These are phyloP conservation scores for Mycena metata DNA, from an alignment of 768 basidiomycete genomes.

Conservation along the genomic window DNA sequence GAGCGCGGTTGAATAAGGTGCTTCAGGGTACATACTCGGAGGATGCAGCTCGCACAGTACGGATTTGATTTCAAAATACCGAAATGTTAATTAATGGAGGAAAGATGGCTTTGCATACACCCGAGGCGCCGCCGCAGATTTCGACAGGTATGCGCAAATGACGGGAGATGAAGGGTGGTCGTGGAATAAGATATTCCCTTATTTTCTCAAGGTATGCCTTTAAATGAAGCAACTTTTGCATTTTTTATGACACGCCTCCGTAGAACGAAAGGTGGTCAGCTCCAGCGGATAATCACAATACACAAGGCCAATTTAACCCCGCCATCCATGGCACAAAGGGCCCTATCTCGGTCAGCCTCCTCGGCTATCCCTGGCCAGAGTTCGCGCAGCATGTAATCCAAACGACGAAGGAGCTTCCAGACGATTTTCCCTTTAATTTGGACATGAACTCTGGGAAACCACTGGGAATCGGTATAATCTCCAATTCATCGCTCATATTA, in stretches of 20 bases:
- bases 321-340: slow-evolving; percentile 46
- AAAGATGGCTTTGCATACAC: too few species aligned
- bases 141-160: too few species aligned
- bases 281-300: slow-evolving; percentile 49
- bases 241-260: background rate
- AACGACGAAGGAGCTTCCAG: slow-evolving; percentile 42
- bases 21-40: too few species aligned
- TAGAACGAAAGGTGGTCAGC: slow-evolving; percentile 46
- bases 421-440: slow-evolving; percentile 48
- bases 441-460: slow-evolving; percentile 50
- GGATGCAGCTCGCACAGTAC: too few species aligned
- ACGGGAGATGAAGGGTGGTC: too few species aligned
- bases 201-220: too few species aligned
- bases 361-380: slow-evolving; percentile 39
- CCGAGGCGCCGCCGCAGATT: too few species aligned
- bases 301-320: slow-evolving; percentile 47
- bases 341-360: slow-evolving; percentile 43
- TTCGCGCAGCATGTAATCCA: slow-evolving; percentile 42
- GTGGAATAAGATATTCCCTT: too few species aligned
- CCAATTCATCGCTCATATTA: slow-evolving; percentile 38
- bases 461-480: slow-evolving; percentile 46
- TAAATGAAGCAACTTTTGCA: background rate
- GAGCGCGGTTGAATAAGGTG: too few species aligned
- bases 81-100: too few species aligned
- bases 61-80: too few species aligned